These are phyloP conservation scores for Berberis vulgaris DNA, from an alignment of 164 flowering plant species.

Conservation along the genomic window DNA sequence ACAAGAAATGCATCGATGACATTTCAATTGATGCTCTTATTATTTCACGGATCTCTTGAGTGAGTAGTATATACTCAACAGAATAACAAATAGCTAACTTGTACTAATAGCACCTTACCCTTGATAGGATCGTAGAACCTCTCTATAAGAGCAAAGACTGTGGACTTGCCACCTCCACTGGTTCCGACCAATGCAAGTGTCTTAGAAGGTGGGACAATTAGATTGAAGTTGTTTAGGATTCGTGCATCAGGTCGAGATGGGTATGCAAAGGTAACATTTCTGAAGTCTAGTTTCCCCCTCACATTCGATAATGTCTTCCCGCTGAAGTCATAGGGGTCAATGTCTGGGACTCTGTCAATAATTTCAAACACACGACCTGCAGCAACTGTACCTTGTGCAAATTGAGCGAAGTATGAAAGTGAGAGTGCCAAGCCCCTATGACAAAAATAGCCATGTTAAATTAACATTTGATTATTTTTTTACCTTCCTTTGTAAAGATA, in stretches of 20 bases:
- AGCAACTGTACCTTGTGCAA: conserved; percentile 74
- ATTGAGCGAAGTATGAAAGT: conserved; percentile 67
- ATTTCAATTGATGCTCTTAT: no score
- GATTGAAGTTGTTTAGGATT: conserved; percentile 42
- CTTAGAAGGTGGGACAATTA: conserved; percentile 42
- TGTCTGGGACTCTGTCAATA: conserved; percentile 70
- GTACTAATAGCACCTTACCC: conserved; percentile 24
- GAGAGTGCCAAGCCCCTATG: conserved; percentile 70
- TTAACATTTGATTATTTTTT: not conserved
- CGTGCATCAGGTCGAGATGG: conserved; percentile 53
- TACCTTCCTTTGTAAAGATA: not conserved
- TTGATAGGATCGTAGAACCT: conserved; percentile 63
- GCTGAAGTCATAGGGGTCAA: conserved; percentile 52
- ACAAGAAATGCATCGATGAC: no score
- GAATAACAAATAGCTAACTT: no score
- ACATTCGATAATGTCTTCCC: conserved; percentile 37
- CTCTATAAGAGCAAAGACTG: conserved; percentile 68
- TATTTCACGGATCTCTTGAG: no score
- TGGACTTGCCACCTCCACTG: conserved; percentile 82
- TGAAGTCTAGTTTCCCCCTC: conserved; percentile 61
- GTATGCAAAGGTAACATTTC: conserved; percentile 51
- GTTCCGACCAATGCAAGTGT: conserved; percentile 66
- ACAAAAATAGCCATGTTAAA: not conserved
- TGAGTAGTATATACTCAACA: no score
- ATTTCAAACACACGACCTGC: conserved; percentile 63